Base-by-base conservation (phyloP, 2,329 filamentous ascomycete species). In the Triangularia verruculosa region DNA sequence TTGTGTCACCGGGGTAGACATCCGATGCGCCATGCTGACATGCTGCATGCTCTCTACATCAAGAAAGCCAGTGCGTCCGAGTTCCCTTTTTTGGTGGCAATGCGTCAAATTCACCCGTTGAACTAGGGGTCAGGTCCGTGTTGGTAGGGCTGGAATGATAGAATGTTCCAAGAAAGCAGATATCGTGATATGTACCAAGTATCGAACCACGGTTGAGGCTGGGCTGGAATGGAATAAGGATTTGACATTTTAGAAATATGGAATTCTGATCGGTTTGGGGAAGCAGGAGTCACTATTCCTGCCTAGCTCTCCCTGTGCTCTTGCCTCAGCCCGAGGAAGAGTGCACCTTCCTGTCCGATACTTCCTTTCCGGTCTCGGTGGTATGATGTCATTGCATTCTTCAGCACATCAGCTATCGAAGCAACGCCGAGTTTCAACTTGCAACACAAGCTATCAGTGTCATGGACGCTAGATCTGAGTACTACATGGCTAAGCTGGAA, bases 301-400 rank as follows among this genome's bases (percentile, higher is more conserved):
- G n/a, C 17, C 30, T 32, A 32, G 24, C 24, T 6, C 32, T 57
- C n/a, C 4, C 28, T 32, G 28, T 20, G 20, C 28, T 51, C 57
- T 52, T 47, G 52, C 22, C 39, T 15, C 4, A 32, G 9, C 5
- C 25, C 27, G 12, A 56, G 13, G 32, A 7, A 56, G 27, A 17
- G 24, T 25, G 32, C 24, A 56, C 34, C 34, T 39, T 39, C 34
- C 34, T 15, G 3, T n/a, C n/a, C 34, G 34, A 39, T 39, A n/a
- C 5, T n/a, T n/a, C 34, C 15, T 43, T 43, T 43, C 34, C 34
- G 34, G 59, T 63, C 61, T 63, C 59, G 32, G 59, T 58, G 13
- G 47, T 60, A 7, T 63, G 62, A 63, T 28, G 30, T 34, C 27
- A 8, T 22, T 34, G 13, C 39, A 20, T 59, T 43, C 24, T 17